Evolutionary conservation across 768 basidiomycete species (phyloP).

Genomic region (Fibroporia radiculosa): DNA sequence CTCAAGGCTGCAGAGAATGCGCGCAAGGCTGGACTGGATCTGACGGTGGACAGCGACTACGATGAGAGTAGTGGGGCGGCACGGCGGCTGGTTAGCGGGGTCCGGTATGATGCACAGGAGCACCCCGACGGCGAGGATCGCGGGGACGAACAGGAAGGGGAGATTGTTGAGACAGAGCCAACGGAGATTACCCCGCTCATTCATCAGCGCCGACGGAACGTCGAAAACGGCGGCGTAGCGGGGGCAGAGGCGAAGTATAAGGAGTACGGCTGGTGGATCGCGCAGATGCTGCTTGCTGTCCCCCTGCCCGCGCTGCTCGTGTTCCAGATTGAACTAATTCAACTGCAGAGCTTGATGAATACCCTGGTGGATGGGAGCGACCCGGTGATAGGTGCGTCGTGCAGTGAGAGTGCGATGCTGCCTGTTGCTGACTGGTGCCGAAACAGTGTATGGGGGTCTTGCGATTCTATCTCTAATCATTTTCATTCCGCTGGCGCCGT

Average conservation of each 20-base stretch:
- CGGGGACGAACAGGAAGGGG: conserved; percentile 7
- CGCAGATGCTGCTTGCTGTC: conserved; percentile 48
- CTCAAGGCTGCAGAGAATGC: conserved; percentile 12
- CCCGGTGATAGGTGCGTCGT: conserved; percentile 37
- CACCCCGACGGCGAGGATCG: conserved; percentile 19
- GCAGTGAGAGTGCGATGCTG: background rate
- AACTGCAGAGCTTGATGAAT: conserved; percentile 43
- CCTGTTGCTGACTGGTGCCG: background rate
- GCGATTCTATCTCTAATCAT: conserved; percentile 42
- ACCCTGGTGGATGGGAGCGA: conserved; percentile 57
- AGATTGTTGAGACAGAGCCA: conserved; percentile 29
- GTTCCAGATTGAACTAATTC: conserved; percentile 39
- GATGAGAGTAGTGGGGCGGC: conserved; percentile 9
- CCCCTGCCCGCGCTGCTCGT: conserved; percentile 47
- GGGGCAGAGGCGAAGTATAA: conserved; percentile 14
- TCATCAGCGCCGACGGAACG: conserved; percentile 19
- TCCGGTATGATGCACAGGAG: conserved; percentile 14
- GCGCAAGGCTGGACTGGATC: conserved; percentile 8
- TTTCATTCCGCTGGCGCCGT: conserved; percentile 56
- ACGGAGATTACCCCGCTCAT: conserved; percentile 56
- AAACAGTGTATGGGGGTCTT: conserved; percentile 41
- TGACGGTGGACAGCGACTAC: conserved; percentile 9
- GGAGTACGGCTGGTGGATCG: conserved; percentile 46
- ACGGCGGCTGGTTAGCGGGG: conserved; percentile 16
- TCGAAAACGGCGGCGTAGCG: conserved; percentile 12